Evolutionary conservation across 305 asterid genomes (phyloP).

Genomic region (Stenogyne calaminthoides): DNA sequence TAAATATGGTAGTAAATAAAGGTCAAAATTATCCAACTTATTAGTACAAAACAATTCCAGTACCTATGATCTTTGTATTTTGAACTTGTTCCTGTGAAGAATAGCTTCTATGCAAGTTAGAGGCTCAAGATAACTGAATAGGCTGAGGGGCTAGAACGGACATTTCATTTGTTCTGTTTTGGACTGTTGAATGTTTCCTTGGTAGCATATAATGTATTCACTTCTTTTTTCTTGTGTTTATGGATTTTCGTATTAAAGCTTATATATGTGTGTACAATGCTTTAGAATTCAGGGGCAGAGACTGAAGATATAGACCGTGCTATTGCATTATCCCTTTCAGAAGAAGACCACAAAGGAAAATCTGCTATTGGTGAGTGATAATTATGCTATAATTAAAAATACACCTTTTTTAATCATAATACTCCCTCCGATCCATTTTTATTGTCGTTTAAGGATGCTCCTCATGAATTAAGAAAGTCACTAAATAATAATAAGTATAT

Average conservation of each 20-base stretch:
- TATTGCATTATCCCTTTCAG: slow-evolving; percentile 86
- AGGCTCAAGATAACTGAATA: not conserved
- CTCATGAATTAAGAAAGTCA: too few species aligned
- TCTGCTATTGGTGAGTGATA: slow-evolving; percentile 55
- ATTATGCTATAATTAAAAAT: not conserved
- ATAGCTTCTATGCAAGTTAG: not conserved
- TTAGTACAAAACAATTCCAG: not conserved
- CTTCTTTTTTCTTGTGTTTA: not conserved
- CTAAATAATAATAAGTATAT: too few species aligned
- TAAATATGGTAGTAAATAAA: not conserved
- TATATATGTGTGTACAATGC: slow-evolving; percentile 24
- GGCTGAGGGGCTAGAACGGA: not conserved
- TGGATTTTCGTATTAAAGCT: slow-evolving; percentile 18
- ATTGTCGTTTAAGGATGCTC: too few species aligned
- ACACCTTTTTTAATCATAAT: not conserved
- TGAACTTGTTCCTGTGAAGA: not conserved
- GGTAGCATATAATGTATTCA: slow-evolving; percentile 1
- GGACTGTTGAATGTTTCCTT: not conserved
- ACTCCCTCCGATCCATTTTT: too few species aligned
- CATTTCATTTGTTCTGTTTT: not conserved
- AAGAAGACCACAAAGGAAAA: slow-evolving; percentile 71
- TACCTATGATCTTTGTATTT: not conserved
- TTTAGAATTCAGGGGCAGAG: slow-evolving; percentile 66
- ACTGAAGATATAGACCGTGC: slow-evolving; percentile 82
- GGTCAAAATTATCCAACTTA: not conserved